Base-by-base conservation (phyloP, 1,284 basidiomycete species). In the Kalmanozyma brasiliensis region DNA sequence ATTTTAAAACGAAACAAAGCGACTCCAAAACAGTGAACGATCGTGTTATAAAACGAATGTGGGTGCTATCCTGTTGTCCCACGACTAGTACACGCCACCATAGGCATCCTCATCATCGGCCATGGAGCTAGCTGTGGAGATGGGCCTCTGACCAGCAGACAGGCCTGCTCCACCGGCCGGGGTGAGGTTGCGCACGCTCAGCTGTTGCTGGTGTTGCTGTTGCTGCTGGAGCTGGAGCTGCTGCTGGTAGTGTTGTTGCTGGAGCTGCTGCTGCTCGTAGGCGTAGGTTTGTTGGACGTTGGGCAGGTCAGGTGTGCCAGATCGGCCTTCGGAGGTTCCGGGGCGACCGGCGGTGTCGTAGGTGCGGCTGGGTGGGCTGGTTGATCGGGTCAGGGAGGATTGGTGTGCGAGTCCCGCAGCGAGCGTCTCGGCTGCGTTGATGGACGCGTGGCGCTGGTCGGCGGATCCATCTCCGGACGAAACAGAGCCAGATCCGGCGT, bases 261-360 rank as follows among this genome's bases (percentile, higher is more conserved):
- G 16, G n/a, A 30, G 43, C 24, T 47, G 47, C 22, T 40, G 32
- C 11, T 29, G 40, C 5, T 37, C 60, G 17, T 49, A 60, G 1
- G 62, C 67, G 34, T 76, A 77, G 13, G 71, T 76, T 44, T 77
- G 73, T 48, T 78, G 74, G 19, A 75, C 58, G 42, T 78, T 76
- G 26, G 74, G 72, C 9, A 78, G 32, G 37, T 78, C 76, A 4
- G 76, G 76, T 7, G 76, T 78, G 30, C 74, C 76, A 29, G 49
- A 57, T 14, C 74, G 55, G 14, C 60, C 65, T 38, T 78, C 74
- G 8, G 52, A 19, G 8, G 69, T 74, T 17, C 52, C 37, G 1
- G 74, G 75, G 24, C 75, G 53, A 19, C 71, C 75, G 9, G 74
- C 46, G 0, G 74, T 76, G 30, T 52, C 49, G 47, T 65, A 47